phyloP scores from a whole-genome alignment of 768 basidiomycete genomes.

The Lactarius hatsudake region DNA sequence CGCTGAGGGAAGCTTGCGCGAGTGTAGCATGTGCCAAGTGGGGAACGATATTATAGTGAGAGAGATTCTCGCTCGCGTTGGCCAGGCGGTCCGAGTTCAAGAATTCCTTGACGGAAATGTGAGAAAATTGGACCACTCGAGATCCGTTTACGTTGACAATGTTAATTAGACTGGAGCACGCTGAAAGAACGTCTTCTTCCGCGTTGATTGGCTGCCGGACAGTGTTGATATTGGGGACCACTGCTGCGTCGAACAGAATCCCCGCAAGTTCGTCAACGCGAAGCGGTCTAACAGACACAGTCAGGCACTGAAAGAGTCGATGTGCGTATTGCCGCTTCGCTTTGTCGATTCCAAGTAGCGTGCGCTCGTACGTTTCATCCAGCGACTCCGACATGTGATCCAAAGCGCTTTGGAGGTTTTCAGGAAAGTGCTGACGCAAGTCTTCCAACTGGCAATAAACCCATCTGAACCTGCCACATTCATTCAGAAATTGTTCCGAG shows the following conservation, averaged over 20 bases:
- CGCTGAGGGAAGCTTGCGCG: not conserved
- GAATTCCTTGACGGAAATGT: not conserved
- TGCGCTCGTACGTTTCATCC: not conserved
- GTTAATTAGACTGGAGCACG: not conserved
- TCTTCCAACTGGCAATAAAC: not conserved
- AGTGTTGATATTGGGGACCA: not conserved
- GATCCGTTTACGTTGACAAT: not conserved
- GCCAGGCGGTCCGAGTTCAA: conserved; percentile 1
- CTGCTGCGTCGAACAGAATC: not conserved
- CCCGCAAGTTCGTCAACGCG: not conserved
- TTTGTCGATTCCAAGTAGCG: not conserved
- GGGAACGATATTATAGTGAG: not conserved
- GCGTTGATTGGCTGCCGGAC: not conserved
- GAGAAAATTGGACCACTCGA: no score
- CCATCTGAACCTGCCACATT: not conserved
- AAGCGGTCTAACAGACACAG: not conserved
- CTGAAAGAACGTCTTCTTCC: not conserved
- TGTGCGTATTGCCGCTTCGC: not conserved
- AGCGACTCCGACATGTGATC: not conserved
- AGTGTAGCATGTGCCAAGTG: not conserved
- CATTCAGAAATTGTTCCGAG: not conserved
- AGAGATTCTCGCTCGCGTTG: not conserved
- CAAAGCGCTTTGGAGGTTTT: not conserved
- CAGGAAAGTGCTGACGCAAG: not conserved
- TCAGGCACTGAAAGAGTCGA: not conserved